Base-by-base conservation (phyloP, 2,329 filamentous ascomycete genomes). In the Talaromyces sp. region DNA sequence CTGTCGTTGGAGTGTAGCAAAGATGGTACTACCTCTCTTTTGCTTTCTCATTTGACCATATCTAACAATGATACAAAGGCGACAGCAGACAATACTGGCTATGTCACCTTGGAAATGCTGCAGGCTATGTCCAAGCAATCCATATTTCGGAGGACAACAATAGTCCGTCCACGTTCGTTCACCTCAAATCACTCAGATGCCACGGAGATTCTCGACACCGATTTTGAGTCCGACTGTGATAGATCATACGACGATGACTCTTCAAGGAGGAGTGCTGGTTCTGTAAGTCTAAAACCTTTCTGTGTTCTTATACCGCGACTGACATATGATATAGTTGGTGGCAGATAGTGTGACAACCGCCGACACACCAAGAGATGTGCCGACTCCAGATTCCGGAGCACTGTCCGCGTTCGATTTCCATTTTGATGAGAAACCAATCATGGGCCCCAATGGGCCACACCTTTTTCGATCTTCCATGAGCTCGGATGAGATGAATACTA, bases 391-490 rank as follows among this genome's bases (percentile, higher is more conserved):
- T 68, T 90, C 90, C 54, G 84, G 84, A 69, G 83, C 86, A 68
- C 84, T 86, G 67, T 84, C 83, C 68, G 82, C 83, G 33, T 91
- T 88, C 72, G 83, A 87, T 60, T 84, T 89, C 69, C 84, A 87
- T 52, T 80, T 85, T 67, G 84, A 85, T 66, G 76, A 84, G 0
- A 39, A 17, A 43, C 84, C 89, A 37, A 88, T 94, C 7, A 85
- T 92, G 74, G 93, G 93, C 0, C 93, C 93, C 2, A 86, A 85
- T 69, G 93, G 93, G 1, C 93, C 93, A 10, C 93, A 97, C 79
- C 84, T 97, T 17, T 97, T 97, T 78, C 87, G 91, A 84, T 86
- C 37, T 85, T 88, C 61, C 0, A 37, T 63, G n/a, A 65, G 61
- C 7, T 70, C 67, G 0, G 65, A 68, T 4, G 67, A 71, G 8